Percentiles rank a stretch among this genome's conserved stretches.
Conservation (phyloP, 768 basidiomycete genomes). For the Mycena leptocephala region DNA sequence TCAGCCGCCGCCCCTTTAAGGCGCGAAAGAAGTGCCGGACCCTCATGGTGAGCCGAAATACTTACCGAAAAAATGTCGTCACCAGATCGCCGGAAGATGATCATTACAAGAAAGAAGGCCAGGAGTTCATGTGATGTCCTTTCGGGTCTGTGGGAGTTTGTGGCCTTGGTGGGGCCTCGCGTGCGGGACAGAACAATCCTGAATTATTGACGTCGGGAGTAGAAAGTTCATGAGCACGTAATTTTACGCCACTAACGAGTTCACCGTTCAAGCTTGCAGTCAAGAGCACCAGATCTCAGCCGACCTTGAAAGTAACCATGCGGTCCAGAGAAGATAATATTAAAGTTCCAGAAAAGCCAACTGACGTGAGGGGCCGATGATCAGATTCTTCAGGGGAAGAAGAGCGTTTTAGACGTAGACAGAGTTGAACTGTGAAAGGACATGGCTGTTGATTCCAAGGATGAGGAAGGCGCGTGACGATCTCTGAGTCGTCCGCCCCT, state of each 20-base stretch:
- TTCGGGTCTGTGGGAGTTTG: neutral
- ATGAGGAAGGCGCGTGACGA: too few species aligned
- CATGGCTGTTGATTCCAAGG: neutral
- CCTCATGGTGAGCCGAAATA: constrained; percentile 34
- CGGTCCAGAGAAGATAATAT: neutral
- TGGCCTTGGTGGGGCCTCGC: too few species aligned
- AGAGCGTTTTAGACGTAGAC: neutral
- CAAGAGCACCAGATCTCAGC: neutral
- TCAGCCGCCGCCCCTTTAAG: constrained; percentile 24
- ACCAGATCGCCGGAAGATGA: constrained; percentile 14
- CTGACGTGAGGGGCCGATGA: too few species aligned
- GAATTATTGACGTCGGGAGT: neutral
- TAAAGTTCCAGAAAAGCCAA: neutral
- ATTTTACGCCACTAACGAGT: too few species aligned
- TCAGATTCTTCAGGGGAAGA: neutral
- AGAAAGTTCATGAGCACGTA: too few species aligned
- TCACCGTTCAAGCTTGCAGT: too few species aligned
- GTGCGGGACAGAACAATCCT: constrained; percentile 1
- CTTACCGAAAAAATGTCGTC: constrained; percentile 18
- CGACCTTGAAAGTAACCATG: neutral
- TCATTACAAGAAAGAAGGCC: neutral
- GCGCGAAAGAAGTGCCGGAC: constrained; percentile 31
- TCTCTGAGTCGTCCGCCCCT: too few species aligned
- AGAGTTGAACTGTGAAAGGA: neutral
- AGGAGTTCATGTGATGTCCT: neutral